phyloP scores from a whole-genome alignment of 2,329 filamentous ascomycete genomes.

The Zopfia rhizophila region DNA sequence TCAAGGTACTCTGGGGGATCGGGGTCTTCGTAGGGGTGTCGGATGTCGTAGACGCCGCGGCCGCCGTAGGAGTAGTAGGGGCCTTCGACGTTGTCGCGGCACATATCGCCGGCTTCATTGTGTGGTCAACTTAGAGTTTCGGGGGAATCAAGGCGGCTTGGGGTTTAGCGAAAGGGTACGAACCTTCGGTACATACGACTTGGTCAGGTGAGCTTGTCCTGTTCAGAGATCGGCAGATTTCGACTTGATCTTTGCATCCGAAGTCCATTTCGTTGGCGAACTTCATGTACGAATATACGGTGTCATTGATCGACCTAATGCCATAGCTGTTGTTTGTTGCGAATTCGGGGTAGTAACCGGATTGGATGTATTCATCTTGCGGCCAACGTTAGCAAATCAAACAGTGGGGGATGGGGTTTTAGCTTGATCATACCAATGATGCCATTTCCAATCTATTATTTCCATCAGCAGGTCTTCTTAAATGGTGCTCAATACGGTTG shows the following conservation, averaged over 20 bases:
- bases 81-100: constrained; percentile 66
- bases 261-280: constrained; percentile 61
- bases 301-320: constrained; percentile 66
- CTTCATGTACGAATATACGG: constrained; percentile 68
- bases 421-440: constrained; percentile 62
- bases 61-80: constrained; percentile 66
- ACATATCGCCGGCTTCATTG: constrained; percentile 65
- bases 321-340: constrained; percentile 67
- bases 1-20: constrained; percentile 71
- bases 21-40: constrained; percentile 65
- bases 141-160: too few relatives aligned
- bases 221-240: constrained; percentile 62
- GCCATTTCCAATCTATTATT: constrained; percentile 64
- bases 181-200: too few relatives aligned
- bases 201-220: constrained; percentile 34
- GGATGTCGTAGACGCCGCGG: constrained; percentile 63
- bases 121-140: constrained; percentile 55
- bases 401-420: too few relatives aligned
- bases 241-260: constrained; percentile 63
- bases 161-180: too few relatives aligned
- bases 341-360: constrained; percentile 62
- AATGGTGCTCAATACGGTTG: neutral
- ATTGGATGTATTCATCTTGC: constrained; percentile 61
- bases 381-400: too few relatives aligned
- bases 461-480: neutral